Percentiles rank a stretch among this genome's conserved stretches.
phyloP scores from a whole-genome alignment of 192 early-diverging fungal species.

The Umbelopsis sp. region DNA sequence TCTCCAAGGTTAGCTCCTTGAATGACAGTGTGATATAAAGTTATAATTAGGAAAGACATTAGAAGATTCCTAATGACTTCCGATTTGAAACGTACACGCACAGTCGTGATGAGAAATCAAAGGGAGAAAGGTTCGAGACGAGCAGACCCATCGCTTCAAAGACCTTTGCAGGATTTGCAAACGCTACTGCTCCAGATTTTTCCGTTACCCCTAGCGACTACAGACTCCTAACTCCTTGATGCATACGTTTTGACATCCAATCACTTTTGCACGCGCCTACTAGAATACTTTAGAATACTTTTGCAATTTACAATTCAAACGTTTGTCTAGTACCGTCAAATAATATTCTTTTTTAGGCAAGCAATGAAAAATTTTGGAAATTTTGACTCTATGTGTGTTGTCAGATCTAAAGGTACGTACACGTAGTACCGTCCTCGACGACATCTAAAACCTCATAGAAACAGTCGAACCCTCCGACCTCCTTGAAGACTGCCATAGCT shows the following conservation, averaged over 20 bases:
- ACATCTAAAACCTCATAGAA: constrained; percentile 65
- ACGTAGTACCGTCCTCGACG: constrained; percentile 56
- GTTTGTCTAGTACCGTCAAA: too few relatives aligned
- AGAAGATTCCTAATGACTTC: background rate
- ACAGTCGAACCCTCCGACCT: constrained; percentile 56
- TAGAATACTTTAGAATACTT: background rate
- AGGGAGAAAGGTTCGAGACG: background rate
- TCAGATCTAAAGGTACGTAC: constrained; percentile 21
- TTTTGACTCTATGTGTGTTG: background rate
- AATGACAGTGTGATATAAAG: background rate
- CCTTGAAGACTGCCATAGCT: constrained; percentile 63
- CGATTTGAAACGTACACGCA: background rate
- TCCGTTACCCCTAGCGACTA: background rate
- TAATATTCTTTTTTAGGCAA: background rate
- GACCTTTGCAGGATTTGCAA: background rate
- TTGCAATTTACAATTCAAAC: too few relatives aligned
- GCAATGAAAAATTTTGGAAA: background rate
- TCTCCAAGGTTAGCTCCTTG: constrained; percentile 22
- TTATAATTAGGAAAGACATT: background rate
- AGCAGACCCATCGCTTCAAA: background rate
- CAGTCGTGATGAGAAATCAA: background rate
- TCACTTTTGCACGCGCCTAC: background rate
- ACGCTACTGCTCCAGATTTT: background rate
- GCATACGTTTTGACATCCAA: background rate
- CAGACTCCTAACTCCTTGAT: background rate